Evolutionary conservation across 345 rosid genomes (phyloP).

Genomic region (Populus euphratica): DNA sequence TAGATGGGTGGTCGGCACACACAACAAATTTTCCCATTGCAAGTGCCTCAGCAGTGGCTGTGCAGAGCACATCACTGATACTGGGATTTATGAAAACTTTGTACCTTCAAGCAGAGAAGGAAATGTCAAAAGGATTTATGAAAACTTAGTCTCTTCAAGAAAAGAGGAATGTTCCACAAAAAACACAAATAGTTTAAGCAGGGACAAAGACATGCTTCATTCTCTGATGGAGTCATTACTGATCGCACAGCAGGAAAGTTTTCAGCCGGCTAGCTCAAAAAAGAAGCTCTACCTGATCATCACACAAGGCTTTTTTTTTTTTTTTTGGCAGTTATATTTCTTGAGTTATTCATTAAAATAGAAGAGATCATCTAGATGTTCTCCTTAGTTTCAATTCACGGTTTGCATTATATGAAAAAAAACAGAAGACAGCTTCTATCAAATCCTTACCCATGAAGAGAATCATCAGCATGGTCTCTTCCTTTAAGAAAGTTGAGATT

Average conservation of each 20-base stretch:
- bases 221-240: neutral
- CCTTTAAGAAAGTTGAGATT: constrained; percentile 85
- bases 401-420: neutral
- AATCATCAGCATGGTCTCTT: constrained; percentile 89
- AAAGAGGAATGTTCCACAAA: neutral
- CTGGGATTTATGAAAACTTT: constrained; percentile 97
- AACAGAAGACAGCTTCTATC: neutral
- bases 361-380: neutral
- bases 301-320: neutral
- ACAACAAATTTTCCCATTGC: constrained; percentile 98
- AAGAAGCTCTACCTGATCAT: neutral
- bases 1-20: constrained; percentile 97
- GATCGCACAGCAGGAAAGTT: neutral
- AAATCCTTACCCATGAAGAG: constrained; percentile 74
- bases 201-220: neutral
- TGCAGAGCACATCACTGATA: constrained; percentile 92
- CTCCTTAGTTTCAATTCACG: neutral
- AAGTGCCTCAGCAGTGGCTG: constrained; percentile 97
- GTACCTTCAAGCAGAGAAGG: constrained; percentile 61
- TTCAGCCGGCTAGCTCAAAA: neutral
- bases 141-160: neutral
- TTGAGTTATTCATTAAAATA: neutral
- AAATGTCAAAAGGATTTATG: neutral
- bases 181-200: neutral
- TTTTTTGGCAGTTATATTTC: neutral